Evolutionary conservation across 2,329 filamentous ascomycete species (phyloP).

Genomic region (Clonostachys rhizophaga): DNA sequence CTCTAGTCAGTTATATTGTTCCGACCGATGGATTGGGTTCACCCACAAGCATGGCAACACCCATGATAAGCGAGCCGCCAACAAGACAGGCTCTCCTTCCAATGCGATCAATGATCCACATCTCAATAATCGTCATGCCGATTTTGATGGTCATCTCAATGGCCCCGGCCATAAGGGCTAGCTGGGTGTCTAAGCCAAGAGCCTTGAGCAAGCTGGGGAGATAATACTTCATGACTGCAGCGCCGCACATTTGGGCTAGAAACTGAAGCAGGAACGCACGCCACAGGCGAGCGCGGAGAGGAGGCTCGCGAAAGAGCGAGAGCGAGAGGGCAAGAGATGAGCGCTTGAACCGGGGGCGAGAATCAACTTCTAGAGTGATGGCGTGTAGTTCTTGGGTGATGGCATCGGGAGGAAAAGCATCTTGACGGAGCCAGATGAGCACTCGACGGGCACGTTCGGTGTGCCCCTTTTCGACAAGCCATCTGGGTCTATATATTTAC

Average conservation of each 20-base stretch:
- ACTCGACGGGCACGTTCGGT: slow-evolving; percentile 33
- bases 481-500: slow-evolving; percentile 49
- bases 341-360: slow-evolving; percentile 19
- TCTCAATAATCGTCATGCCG: slow-evolving; percentile 48
- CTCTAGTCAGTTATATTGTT: background rate
- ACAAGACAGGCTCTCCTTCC: slow-evolving; percentile 44
- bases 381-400: slow-evolving; percentile 35
- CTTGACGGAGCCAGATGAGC: slow-evolving; percentile 44
- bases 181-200: slow-evolving; percentile 40
- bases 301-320: slow-evolving; percentile 41
- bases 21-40: background rate
- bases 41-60: slow-evolving; percentile 43
- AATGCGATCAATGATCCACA: slow-evolving; percentile 49
- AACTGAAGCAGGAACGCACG: slow-evolving; percentile 52
- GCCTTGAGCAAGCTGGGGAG: slow-evolving; percentile 46
- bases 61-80: slow-evolving; percentile 46
- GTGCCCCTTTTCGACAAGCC: slow-evolving; percentile 48
- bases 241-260: slow-evolving; percentile 56
- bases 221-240: slow-evolving; percentile 57
- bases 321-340: slow-evolving; percentile 12
- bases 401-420: slow-evolving; percentile 24
- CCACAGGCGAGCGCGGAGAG: slow-evolving; percentile 49
- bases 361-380: slow-evolving; percentile 38
- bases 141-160: slow-evolving; percentile 55
- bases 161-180: slow-evolving; percentile 47